Conservation (phyloP, 352 stramenopile species). For the Globisporangium carolinianum region DNA sequence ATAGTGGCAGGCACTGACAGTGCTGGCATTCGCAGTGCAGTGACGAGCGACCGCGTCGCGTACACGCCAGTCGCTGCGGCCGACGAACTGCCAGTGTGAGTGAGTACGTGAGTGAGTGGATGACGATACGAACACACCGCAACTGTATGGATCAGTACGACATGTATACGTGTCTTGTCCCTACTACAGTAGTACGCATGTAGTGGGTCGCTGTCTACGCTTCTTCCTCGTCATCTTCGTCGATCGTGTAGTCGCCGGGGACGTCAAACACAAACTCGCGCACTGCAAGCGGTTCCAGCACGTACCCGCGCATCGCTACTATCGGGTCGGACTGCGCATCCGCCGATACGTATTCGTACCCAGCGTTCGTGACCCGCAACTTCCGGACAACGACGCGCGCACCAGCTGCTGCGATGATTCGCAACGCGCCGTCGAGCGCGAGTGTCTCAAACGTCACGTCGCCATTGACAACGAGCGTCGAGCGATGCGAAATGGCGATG, state of each 20-base stretch:
- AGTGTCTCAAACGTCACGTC: constrained; percentile 37
- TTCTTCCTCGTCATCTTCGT: constrained; percentile 9
- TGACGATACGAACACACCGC: not conserved
- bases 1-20: not conserved
- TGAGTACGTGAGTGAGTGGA: not conserved
- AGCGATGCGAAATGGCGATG: constrained; percentile 35
- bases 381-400: constrained; percentile 35
- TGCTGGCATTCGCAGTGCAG: not conserved
- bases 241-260: constrained; percentile 41
- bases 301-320: constrained; percentile 53
- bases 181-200: no score
- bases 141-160: no score
- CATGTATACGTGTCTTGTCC: no score
- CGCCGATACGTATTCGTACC: constrained; percentile 32
- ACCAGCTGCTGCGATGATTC: constrained; percentile 32
- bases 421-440: constrained; percentile 40
- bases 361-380: constrained; percentile 38
- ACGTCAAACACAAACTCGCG: constrained; percentile 38
- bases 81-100: constrained; percentile 1
- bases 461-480: constrained; percentile 48
- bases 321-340: constrained; percentile 21
- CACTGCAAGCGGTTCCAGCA: constrained; percentile 25
- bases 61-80: not conserved
- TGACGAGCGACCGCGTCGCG: not conserved
- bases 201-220: no score